phyloP scores from a whole-genome alignment of 257 asterid species.

The Gardenia jasminoides region DNA sequence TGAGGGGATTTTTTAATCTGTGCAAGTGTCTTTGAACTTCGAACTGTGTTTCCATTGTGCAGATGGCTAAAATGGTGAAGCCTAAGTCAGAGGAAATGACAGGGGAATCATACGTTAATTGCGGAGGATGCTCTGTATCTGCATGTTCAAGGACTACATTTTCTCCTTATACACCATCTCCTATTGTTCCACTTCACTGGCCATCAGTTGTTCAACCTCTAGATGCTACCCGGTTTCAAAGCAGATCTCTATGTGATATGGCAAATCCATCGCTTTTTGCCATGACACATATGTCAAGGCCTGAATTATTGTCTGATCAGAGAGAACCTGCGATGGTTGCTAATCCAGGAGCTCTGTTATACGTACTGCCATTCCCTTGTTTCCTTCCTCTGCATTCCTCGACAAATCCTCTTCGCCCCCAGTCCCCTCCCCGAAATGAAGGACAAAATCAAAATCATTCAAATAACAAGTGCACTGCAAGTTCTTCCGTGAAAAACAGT shows the following conservation, averaged over 20 bases:
- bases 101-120: conserved; percentile 15
- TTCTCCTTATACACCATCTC: conserved; percentile 33
- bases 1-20: background rate
- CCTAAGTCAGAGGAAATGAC: conserved; percentile 22
- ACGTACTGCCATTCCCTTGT: conserved; percentile 56
- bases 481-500: conserved; percentile 20
- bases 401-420: conserved; percentile 6
- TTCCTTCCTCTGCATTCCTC: conserved; percentile 39
- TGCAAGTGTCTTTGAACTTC: background rate
- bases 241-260: conserved; percentile 20
- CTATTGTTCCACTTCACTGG: conserved; percentile 49
- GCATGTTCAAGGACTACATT: conserved; percentile 15
- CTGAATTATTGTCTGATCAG: conserved; percentile 25
- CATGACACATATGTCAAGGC: conserved; percentile 12
- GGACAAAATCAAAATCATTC: conserved; percentile 13
- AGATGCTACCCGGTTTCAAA: conserved; percentile 28
- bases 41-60: conserved; percentile 12
- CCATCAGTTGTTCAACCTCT: conserved; percentile 38
- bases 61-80: conserved; percentile 44
- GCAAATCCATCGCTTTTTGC: conserved; percentile 25
- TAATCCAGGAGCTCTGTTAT: conserved; percentile 33
- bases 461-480: conserved; percentile 16
- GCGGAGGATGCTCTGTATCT: conserved; percentile 24
- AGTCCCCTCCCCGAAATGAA: conserved; percentile 12
- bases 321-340: conserved; percentile 25